Conservation (phyloP, 441 rosid genomes). For the Adansonia gregorii region DNA sequence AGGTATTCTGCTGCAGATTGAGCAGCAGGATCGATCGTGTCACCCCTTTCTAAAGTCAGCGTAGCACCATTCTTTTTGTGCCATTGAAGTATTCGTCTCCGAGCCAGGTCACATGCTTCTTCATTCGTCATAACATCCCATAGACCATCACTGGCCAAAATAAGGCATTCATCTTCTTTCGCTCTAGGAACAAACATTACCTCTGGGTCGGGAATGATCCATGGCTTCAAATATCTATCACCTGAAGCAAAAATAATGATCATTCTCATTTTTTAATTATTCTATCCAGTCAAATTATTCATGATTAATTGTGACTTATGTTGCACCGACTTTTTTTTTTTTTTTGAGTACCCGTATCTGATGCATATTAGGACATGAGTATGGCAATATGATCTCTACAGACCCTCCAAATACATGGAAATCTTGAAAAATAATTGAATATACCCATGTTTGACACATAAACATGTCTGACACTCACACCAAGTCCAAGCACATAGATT, state of each 20-base stretch:
- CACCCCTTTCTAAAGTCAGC: slow-evolving; percentile 42
- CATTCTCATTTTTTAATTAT: neutral
- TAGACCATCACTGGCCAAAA: slow-evolving; percentile 85
- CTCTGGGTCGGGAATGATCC: slow-evolving; percentile 89
- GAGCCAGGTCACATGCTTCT: slow-evolving; percentile 82
- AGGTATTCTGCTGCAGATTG: slow-evolving; percentile 87
- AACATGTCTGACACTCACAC: too few species aligned
- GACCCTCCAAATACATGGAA: too few species aligned
- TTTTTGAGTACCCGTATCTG: too few species aligned
- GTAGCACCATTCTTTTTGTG: slow-evolving; percentile 64
- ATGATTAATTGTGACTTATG: slow-evolving; percentile 1
- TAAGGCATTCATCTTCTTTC: slow-evolving; percentile 83
- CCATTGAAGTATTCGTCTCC: slow-evolving; percentile 76
- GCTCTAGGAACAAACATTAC: slow-evolving; percentile 71
- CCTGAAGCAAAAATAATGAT: slow-evolving; percentile 47
- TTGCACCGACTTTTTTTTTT: too few species aligned
- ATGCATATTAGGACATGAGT: too few species aligned
- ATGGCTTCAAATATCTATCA: slow-evolving; percentile 85
- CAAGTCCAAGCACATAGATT: too few species aligned
- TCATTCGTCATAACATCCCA: slow-evolving; percentile 94
- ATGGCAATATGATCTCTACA: too few species aligned
- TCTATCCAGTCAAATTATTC: neutral
- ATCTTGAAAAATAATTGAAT: too few species aligned
- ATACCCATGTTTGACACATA: too few species aligned
- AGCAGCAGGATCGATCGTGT: slow-evolving; percentile 68